Base-by-base conservation (phyloP, 129 eudicot species). In the Centella asiatica region DNA sequence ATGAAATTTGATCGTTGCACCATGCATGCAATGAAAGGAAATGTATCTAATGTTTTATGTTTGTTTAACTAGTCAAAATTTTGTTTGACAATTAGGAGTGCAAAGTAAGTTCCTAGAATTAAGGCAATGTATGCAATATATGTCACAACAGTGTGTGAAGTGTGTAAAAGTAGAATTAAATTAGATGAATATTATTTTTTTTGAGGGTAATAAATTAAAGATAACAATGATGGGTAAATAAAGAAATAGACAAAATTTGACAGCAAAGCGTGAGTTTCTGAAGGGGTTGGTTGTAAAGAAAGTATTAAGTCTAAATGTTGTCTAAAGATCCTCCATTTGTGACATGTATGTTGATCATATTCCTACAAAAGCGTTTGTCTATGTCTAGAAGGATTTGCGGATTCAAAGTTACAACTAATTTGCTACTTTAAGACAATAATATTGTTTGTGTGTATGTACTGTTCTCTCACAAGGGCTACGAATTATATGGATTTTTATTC, bases 241-340 rank as follows among this genome's bases (percentile, higher is more conserved):
- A n/a, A n/a, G 22, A 20, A 34, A n/a, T 18, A 57, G 14, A 58
- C 0, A n/a, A 39, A 19, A 23, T 25, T 60, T 40, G 65, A 60
- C 51, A 60, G 65, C 65, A 60, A 24, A 60, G 49, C 50, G 65
- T 23, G 50, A 60, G 65, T 60, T 60, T 60, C 65, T 60, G 65
- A 39, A 60, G 3, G 50, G 28, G 12, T 39, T 59, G 64, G 64
- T 59, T 56, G 40, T 18, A 2, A 56, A 56, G 18, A 1, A 56
- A 56, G 44, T n/a, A n/a, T n/a, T n/a, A n/a, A n/a, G n/a, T n/a
- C n/a, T n/a, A n/a, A n/a, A n/a, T n/a, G n/a, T n/a, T n/a, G n/a
- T n/a, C n/a, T n/a, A n/a, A n/a, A n/a, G n/a, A n/a, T n/a, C 63
- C 40, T 57, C 44, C 46, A 57, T 57, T 57, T 56, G 62, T 56